Base-by-base conservation (phyloP, 1,284 basidiomycete species). In the Trichosporon inkin region DNA sequence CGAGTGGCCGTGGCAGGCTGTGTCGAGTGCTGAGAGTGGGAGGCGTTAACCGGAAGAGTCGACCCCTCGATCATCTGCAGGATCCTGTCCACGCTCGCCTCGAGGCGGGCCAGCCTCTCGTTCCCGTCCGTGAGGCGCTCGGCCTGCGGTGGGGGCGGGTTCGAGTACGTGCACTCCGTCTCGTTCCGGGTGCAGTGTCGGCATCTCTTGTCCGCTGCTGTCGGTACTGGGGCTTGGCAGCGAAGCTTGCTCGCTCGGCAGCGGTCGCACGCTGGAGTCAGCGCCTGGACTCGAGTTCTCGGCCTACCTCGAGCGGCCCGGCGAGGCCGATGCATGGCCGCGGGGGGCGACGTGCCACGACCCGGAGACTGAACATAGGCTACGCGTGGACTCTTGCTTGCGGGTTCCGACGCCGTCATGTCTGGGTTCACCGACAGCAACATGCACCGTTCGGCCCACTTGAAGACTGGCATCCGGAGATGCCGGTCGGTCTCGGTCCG, bases 241-340 rank as follows among this genome's bases (percentile, higher is more conserved):
- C 64, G 63, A 6, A 67, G 52, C 54, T 67, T 67, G 58, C 62
- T 65, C 1, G 49, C 37, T 1, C 66, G 56, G 55, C 66, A 67
- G 14, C 37, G 54, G 13, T 67, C 64, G 44, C 66, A 67, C 2
- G 66, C 66, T 67, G 61, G 14, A 22, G 51, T 39, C 44, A 56
- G 49, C 19, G 17, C 17, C 11, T 14, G 6, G 2, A n/a, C 32
- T n/a, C 7, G 11, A 3, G 24, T 47, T 10, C 16, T 17, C 28
- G 8, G 17, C 60, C 39, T 39, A 66, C 64, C 64, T 38, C 64
- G 49, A 10, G 64, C 64, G 2, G 64, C 64, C 6, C 64, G 59
- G 2, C 64, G 47, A 14, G 39, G 38, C 28, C 58, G 40, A 10
- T 17, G 40, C 13, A 20, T 10, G 7, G 17, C 11, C 11, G 36